A percentile compares a stretch with the other conserved stretches of the same genome.
phyloP scores from a whole-genome alignment of 2,329 filamentous ascomycete genomes.

The Kalaharituber pfeilii region DNA sequence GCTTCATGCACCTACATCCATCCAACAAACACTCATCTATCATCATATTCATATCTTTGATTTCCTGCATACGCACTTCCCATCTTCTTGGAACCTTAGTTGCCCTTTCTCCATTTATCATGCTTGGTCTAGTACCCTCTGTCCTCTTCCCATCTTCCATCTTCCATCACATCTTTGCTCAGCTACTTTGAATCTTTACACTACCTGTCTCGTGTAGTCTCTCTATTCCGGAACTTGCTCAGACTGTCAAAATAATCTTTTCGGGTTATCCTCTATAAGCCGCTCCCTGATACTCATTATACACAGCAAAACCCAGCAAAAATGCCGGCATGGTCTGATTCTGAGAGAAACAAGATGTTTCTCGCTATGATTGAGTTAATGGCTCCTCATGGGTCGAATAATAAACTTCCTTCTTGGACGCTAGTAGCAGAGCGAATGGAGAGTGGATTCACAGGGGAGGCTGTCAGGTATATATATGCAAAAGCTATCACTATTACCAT shows the following conservation, averaged over 20 bases:
- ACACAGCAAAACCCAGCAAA: neutral
- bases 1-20: no score
- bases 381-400: neutral
- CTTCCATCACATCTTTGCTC: neutral
- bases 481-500: neutral
- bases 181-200: neutral
- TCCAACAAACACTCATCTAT: no score
- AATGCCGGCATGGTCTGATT: slow-evolving; percentile 2
- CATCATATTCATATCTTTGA: no score
- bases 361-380: slow-evolving; percentile 3
- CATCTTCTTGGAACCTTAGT: no score
- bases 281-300: neutral
- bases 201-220: no score
- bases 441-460: slow-evolving; percentile 1
- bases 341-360: neutral
- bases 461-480: slow-evolving; percentile 1
- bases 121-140: neutral
- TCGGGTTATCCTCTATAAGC: neutral
- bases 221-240: no score
- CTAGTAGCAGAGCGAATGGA: slow-evolving; percentile 3
- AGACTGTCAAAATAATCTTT: no score
- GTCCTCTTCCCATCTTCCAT: neutral
- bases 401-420: neutral
- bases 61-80: no score
- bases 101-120: neutral